Base-by-base conservation (phyloP, 2,329 filamentous ascomycete genomes). In the Exophiala phaeomuriformis region DNA sequence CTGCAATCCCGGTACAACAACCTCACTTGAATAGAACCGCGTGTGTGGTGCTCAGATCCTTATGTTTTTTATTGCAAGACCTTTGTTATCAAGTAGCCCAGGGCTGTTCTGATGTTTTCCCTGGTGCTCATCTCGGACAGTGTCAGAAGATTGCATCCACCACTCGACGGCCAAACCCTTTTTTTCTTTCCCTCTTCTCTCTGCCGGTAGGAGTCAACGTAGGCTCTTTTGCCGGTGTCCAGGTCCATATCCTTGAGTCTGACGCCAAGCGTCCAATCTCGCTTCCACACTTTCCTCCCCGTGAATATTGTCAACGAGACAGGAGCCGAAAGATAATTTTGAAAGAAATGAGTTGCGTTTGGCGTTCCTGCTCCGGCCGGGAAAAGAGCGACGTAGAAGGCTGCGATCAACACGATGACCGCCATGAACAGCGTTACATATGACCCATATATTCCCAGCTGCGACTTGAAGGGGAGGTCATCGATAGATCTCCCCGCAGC, bases 371-470 rank as follows among this genome's bases (percentile, higher is more conserved):
- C 19, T 19, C 74, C 79, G 46, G 93, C 78, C 2, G 90, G 90
- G 67, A 84, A 90, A 2, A 87, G 83, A 19, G 86, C 88, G 49
- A 87, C 84, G 86, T 89, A 96, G 73, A 95, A 93, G 67, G 95
- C 90, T 1, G 88, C 88, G 42, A 86, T 67, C 30, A 96, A 77
- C 33, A 40, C 51, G 44, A 55, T 42, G 31, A 49, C 48, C n/a
- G 57, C 57, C 67, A 95, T 29, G 74, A 61, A 53, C 95, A 77
- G 30, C 91, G 19, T 91, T 29, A 93, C 57, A 76, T 84, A 96
- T 2, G 88, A 94, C 5, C 90, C 91, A 6, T 79, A 62, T 6
- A 93, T 73, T 55, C 91, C 91, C 2, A 87, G 80, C 66, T 94
- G 89, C 0, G 87, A 88, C 39, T 72, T 76, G 74, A 93, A 96